Evolutionary conservation across 1,284 basidiomycete genomes (phyloP).

Genomic region (Boletus semigastroideus): DNA sequence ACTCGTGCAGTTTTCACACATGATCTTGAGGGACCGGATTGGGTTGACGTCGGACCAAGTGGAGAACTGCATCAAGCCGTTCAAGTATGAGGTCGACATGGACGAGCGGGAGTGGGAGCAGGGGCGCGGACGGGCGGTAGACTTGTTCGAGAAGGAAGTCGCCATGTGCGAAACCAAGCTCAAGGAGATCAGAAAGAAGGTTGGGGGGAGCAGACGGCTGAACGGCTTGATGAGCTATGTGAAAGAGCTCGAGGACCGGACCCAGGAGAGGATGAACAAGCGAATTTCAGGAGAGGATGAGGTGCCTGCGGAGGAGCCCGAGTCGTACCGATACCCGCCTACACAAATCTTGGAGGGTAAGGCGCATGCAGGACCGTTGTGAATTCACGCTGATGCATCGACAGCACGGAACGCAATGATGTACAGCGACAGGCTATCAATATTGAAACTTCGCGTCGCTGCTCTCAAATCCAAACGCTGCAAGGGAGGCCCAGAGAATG

Average conservation of each 20-base stretch:
- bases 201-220: slow-evolving; percentile 84
- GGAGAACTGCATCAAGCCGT: slow-evolving; percentile 99
- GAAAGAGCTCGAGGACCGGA: slow-evolving; percentile 78
- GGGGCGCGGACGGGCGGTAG: slow-evolving; percentile 74
- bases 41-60: slow-evolving; percentile 96
- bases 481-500: slow-evolving; percentile 80
- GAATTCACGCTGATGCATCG: slow-evolving; percentile 5
- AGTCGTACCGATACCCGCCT: slow-evolving; percentile 88
- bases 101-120: slow-evolving; percentile 90
- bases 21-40: slow-evolving; percentile 89
- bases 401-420: slow-evolving; percentile 90
- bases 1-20: slow-evolving; percentile 89
- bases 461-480: slow-evolving; percentile 90
- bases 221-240: slow-evolving; percentile 82
- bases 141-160: slow-evolving; percentile 84
- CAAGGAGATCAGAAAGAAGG: slow-evolving; percentile 79
- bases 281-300: slow-evolving; percentile 40
- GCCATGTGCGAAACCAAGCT: slow-evolving; percentile 84
- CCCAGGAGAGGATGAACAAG: slow-evolving; percentile 65
- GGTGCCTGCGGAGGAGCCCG: slow-evolving; percentile 46
- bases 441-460: slow-evolving; percentile 82
- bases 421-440: slow-evolving; percentile 77
- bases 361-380: slow-evolving; percentile 1
- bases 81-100: slow-evolving; percentile 95
- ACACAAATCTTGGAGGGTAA: slow-evolving; percentile 87